Evolutionary conservation across 2,329 filamentous ascomycete genomes (phyloP).

Genomic region (Fusarium lateritium): DNA sequence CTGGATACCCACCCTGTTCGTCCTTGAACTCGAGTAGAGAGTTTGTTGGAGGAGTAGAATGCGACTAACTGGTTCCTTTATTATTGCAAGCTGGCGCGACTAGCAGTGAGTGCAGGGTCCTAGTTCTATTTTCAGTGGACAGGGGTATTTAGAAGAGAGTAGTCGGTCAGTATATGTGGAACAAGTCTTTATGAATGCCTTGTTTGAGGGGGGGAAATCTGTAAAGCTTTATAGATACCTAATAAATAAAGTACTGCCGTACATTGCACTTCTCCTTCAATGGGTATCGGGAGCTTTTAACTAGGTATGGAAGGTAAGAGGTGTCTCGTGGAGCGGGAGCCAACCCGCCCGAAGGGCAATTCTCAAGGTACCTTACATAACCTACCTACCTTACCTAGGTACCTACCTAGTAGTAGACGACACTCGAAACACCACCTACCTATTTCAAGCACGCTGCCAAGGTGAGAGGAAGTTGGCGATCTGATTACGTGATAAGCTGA

Average conservation of each 20-base stretch:
- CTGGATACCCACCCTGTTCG: slow-evolving; percentile 1
- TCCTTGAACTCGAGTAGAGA: slow-evolving; percentile 4
- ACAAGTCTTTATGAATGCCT: background rate
- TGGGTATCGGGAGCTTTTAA: too few relatives aligned
- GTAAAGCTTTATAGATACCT: background rate
- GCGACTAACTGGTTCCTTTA: slow-evolving; percentile 4
- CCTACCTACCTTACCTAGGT: too few relatives aligned
- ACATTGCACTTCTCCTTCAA: too few relatives aligned
- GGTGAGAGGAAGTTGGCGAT: too few relatives aligned
- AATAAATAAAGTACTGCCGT: background rate
- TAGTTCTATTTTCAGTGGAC: slow-evolving; percentile 23
- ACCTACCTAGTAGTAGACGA: too few relatives aligned
- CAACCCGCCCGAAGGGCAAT: too few relatives aligned
- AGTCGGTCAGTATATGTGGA: slow-evolving; percentile 19
- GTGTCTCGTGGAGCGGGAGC: too few relatives aligned
- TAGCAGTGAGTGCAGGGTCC: slow-evolving; percentile 26
- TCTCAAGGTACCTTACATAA: too few relatives aligned
- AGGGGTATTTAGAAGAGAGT: slow-evolving; percentile 4
- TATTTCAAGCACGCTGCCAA: too few relatives aligned
- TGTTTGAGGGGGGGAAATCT: background rate
- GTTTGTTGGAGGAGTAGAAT: slow-evolving; percentile 10
- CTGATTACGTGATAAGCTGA: too few relatives aligned
- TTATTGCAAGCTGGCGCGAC: slow-evolving; percentile 18
- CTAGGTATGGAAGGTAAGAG: too few relatives aligned
- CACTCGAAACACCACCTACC: too few relatives aligned